Base-by-base conservation (phyloP, 2,329 filamentous ascomycete genomes). In the Phaeophleospora eucalypticola region DNA sequence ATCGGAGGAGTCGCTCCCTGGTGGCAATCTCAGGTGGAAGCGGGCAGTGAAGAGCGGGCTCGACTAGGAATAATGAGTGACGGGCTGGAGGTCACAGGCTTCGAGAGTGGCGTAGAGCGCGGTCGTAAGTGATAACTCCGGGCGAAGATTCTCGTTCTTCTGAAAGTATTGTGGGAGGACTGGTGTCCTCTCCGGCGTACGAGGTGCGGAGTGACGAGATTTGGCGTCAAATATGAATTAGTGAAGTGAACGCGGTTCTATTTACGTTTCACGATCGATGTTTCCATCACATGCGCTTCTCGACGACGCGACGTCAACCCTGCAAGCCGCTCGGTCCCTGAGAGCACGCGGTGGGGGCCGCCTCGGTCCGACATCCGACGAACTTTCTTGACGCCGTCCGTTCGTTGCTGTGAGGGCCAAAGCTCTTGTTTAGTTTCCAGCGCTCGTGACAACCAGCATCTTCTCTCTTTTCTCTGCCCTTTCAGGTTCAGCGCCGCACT, bases 381-480 rank as follows among this genome's bases (percentile, higher is more conserved):
- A 29, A 29, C 24, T 29, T 12, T 29, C 24, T 29, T 29, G 24
- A 29, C 24, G 24, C 24, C 12, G 24, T 12, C 24, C 12, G 24
- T 7, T n/a, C 7, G 24, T 29, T 7, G 24, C 24, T 12, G 17
- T 4, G 15, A 24, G 27, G n/a, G 40, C 34, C 40, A 29, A 35
- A 43, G 40, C 40, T 43, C 40, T 36, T 39, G 24, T 29, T 29
- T 29, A 12, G 24, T 29, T 29, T 29, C 24, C 24, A 29, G 24
- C 24, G 24, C 12, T 12, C 37, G 4, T 41, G 39, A 33, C 39
- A 34, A 41, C 39, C 24, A 41, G 8, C 15, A 41, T 6, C 20
- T 14, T 14, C 12, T 38, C 20, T 18, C 17, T 27, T 15, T 15
- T 2, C 20, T n/a, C 27, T 20, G 18, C 3, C 39, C 18, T 36